These are phyloP conservation scores for Eudorina sp. DNA, from an alignment of 139 green algal species.

Conservation along the genomic window DNA sequence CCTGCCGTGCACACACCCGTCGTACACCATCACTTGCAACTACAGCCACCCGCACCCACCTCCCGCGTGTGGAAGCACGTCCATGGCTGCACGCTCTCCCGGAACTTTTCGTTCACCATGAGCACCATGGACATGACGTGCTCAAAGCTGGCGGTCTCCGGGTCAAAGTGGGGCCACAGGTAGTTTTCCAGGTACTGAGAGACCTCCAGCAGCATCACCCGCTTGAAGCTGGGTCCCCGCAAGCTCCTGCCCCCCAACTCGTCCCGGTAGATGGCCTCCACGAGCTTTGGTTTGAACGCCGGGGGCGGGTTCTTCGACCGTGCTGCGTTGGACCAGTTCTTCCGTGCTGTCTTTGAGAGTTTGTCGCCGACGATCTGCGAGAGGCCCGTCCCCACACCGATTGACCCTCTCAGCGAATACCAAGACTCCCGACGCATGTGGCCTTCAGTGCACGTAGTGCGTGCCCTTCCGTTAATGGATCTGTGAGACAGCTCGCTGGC, in stretches of 20 bases:
- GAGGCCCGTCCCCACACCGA: no score
- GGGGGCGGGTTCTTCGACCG: constrained; percentile 19
- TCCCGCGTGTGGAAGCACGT: constrained; percentile 74
- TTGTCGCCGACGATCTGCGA: constrained; percentile 62
- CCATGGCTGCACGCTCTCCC: constrained; percentile 89
- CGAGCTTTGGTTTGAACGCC: constrained; percentile 74
- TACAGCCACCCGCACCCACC: no score
- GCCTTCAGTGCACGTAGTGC: no score
- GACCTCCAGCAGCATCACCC: constrained; percentile 88
- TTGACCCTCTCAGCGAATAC: no score
- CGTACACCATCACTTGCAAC: no score
- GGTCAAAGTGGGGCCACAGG: constrained; percentile 91
- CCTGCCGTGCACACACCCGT: no score
- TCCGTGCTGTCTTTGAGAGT: constrained; percentile 54
- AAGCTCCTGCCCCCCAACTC: constrained; percentile 70
- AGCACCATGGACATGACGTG: constrained; percentile 92
- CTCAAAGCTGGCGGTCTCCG: constrained; percentile 64
- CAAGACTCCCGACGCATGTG: no score
- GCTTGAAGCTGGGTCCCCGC: constrained; percentile 63
- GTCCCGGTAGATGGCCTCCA: constrained; percentile 73
- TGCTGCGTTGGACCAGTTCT: constrained; percentile 66
- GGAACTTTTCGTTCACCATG: constrained; percentile 97
- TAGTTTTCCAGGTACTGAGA: constrained; percentile 97
- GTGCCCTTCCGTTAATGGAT: no score
- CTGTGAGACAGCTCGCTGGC: no score